phyloP scores from a whole-genome alignment of 805 yeast genomes.

The Schwanniomyces vanrijiae region DNA sequence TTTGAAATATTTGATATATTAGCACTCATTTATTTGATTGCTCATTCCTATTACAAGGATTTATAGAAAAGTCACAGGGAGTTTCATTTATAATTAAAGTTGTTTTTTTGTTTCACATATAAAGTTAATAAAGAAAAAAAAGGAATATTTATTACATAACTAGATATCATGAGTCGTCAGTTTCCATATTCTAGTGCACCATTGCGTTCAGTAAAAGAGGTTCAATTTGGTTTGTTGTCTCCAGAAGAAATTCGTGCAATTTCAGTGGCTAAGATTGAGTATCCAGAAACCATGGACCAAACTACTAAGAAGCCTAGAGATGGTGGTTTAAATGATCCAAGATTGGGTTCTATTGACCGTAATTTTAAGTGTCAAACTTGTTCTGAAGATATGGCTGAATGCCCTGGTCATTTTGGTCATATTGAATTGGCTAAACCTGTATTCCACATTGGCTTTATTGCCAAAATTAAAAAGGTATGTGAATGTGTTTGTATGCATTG shows the following conservation, averaged over 20 bases:
- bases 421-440: conserved; percentile 98
- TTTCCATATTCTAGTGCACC: conserved; percentile 98
- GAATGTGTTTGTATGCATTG: conserved; percentile 99
- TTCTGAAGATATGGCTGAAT: conserved; percentile 98
- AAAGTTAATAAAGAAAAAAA: neutral
- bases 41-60: conserved; percentile 8
- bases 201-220: conserved; percentile 94
- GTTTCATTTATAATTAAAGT: neutral
- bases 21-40: conserved; percentile 38
- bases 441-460: conserved; percentile 94
- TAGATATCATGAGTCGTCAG: conserved; percentile 41
- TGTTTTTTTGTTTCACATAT: conserved; percentile 2
- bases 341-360: conserved; percentile 95
- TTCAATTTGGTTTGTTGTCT: conserved; percentile 95
- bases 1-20: conserved; percentile 1
- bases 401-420: conserved; percentile 99
- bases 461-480: conserved; percentile 91
- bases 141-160: conserved; percentile 1
- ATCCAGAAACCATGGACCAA: conserved; percentile 99
- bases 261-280: conserved; percentile 96
- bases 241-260: conserved; percentile 97
- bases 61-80: conserved; percentile 1
- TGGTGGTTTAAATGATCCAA: conserved; percentile 96
- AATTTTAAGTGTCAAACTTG: conserved; percentile 98
- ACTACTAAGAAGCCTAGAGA: conserved; percentile 91